Percentiles rank a stretch among this genome's conserved stretches.
phyloP scores from a whole-genome alignment of 495 filamentous ascomycete species.

The Penicillium ochrochloron region DNA sequence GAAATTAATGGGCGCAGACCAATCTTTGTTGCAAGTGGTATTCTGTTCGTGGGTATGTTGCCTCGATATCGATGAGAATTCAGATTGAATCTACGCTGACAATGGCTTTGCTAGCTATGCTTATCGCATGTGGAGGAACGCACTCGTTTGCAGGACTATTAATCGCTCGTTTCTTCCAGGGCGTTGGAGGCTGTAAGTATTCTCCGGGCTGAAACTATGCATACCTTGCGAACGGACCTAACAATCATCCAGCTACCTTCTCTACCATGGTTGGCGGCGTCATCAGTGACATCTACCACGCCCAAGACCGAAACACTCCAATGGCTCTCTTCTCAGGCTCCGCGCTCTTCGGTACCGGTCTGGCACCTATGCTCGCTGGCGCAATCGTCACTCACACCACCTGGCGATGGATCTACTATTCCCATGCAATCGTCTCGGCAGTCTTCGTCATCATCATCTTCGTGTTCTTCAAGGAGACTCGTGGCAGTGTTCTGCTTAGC shows the following conservation, averaged over 20 bases:
- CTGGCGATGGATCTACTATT: slow-evolving; percentile 93
- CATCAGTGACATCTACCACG: slow-evolving; percentile 84
- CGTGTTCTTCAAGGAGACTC: slow-evolving; percentile 78
- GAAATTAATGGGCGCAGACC: slow-evolving; percentile 85
- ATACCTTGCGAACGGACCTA: not conserved
- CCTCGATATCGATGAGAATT: not conserved
- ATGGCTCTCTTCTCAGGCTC: slow-evolving; percentile 85
- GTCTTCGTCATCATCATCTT: slow-evolving; percentile 66
- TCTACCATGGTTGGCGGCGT: slow-evolving; percentile 93
- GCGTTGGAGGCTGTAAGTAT: slow-evolving; percentile 65
- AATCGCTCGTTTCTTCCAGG: slow-evolving; percentile 74
- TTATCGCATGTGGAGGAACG: slow-evolving; percentile 79
- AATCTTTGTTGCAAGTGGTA: slow-evolving; percentile 75
- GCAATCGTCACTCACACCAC: slow-evolving; percentile 67
- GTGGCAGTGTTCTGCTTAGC: slow-evolving; percentile 80
- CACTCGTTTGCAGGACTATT: slow-evolving; percentile 73
- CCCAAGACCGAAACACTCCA: slow-evolving; percentile 79
- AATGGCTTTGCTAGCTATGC: slow-evolving; percentile 52
- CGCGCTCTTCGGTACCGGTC: slow-evolving; percentile 79
- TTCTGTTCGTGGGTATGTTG: slow-evolving; percentile 62
- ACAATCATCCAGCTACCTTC: slow-evolving; percentile 61
- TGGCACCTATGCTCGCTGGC: slow-evolving; percentile 75
- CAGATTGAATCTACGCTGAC: slow-evolving; percentile 10
- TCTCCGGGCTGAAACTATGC: not conserved
- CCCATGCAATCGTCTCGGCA: slow-evolving; percentile 74